Evolutionary conservation across 139 green algal genomes (phyloP), one percentile per base, ranked within the genome.

Genomic region (Micractinium conductrix): DNA sequence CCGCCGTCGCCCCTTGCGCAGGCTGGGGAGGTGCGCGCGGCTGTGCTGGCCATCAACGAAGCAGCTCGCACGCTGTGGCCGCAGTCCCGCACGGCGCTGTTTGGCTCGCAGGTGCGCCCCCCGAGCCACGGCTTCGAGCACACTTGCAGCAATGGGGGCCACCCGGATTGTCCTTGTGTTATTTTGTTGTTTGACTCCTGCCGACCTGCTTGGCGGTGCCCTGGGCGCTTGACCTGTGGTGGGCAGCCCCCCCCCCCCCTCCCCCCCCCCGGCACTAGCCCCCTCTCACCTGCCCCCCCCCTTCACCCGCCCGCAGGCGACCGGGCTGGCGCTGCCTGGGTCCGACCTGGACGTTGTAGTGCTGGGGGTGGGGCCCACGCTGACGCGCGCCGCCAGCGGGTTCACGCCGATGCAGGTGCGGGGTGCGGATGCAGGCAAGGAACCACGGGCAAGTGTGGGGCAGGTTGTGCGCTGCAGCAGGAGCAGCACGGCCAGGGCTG

Each of bases 291-390:
- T 14, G 12, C 12, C 53, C 53, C 35, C 24, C 12, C 60, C 12
- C 19, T n/a, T 30, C 26, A 8, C 60, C 26, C 10, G 22, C 17
- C 24, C n/a, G 73, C 74, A 81, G 89, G 93, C 94, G 10, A 91
- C 84, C 21, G 89, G 90, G 22, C 72, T 96, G 72, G 89, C 92
- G 0, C 88, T 96, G 40, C 94, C 94, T n/a, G 92, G 93, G 8
- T 90, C 84, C 37, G 94, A 98, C 67, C 84, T 97, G 44, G 94
- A 97, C 82, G 87, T 96, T 44, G 92, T 94, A 4, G 76, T 96
- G 17, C 82, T 96, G 33, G 88, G 85, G 3, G 80, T 91, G 40
- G 79, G 68, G 10, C 37, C 79, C 30, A 42, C 87, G 40, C 81
- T 93, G 80, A 37, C 68, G 0, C 75, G 78, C 26, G 85, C 90